A percentile compares a stretch with the other conserved stretches of the same genome.
Conservation (phyloP, 2,329 filamentous ascomycete genomes). For the Hymenoscyphus infarciens region DNA sequence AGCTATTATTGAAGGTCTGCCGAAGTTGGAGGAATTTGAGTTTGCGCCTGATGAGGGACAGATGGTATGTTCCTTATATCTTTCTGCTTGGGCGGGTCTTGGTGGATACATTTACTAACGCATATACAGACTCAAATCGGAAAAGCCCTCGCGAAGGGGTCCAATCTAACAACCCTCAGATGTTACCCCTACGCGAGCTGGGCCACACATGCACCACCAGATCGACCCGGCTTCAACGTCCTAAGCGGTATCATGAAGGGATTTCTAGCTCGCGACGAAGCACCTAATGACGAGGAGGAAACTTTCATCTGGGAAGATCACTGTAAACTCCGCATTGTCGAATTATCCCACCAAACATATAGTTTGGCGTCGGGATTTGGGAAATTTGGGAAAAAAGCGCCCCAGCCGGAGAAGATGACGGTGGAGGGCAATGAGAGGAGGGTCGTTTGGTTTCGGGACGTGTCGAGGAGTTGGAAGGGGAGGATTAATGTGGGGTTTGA, state of each 20-base stretch:
- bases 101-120: neutral
- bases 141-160: neutral
- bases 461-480: neutral
- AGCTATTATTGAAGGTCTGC: too few relatives aligned
- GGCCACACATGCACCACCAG: neutral
- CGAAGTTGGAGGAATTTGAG: too few relatives aligned
- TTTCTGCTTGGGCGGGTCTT: too few relatives aligned
- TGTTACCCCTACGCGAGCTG: conserved; percentile 7
- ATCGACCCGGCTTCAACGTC: neutral
- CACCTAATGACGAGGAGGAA: neutral
- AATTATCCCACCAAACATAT: neutral
- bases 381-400: neutral
- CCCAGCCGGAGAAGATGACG: neutral
- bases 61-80: too few relatives aligned
- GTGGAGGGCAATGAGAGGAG: neutral
- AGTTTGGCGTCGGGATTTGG: conserved; percentile 7
- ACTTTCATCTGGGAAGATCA: conserved; percentile 11
- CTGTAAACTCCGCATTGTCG: conserved; percentile 4
- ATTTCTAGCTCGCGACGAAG: neutral
- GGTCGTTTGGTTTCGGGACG: neutral
- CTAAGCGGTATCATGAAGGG: neutral
- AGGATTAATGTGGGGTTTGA: too few relatives aligned
- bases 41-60: too few relatives aligned
- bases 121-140: neutral
- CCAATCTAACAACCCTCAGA: neutral